Conservation (phyloP, 805 yeast genomes). For the Lipomyces starkeyi region DNA sequence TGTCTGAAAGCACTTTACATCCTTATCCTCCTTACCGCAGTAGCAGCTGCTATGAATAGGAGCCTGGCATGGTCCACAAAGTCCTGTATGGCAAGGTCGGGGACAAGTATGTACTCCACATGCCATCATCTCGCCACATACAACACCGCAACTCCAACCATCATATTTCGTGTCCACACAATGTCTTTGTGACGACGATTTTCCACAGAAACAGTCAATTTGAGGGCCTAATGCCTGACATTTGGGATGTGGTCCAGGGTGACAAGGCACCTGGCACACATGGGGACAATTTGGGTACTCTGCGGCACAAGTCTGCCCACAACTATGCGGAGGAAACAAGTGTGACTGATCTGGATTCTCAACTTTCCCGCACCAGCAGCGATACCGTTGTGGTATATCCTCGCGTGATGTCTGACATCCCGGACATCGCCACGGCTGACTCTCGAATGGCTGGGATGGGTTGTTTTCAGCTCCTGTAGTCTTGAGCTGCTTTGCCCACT, state of each 20-base stretch:
- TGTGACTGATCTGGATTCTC: conserved; percentile 59
- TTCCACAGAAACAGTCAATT: conserved; percentile 77
- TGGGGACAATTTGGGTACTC: conserved; percentile 66
- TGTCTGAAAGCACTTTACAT: conserved; percentile 53
- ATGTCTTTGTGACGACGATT: conserved; percentile 66
- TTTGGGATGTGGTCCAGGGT: conserved; percentile 85
- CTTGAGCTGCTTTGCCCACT: conserved; percentile 84
- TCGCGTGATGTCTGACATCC: conserved; percentile 63
- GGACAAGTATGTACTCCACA: conserved; percentile 74
- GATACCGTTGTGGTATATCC: conserved; percentile 60
- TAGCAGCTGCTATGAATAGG: conserved; percentile 63
- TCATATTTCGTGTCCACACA: conserved; percentile 72
- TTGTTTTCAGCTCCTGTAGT: conserved; percentile 19
- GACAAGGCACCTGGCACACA: conserved; percentile 76
- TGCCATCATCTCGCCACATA: conserved; percentile 68
- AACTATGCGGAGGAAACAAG: conserved; percentile 75
- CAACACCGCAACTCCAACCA: conserved; percentile 71
- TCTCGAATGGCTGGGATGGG: conserved; percentile 8
- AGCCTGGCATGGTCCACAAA: conserved; percentile 76
- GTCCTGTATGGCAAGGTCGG: conserved; percentile 73
- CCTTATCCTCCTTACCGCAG: conserved; percentile 66
- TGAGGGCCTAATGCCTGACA: conserved; percentile 82
- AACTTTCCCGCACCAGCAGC: conserved; percentile 90
- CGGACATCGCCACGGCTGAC: conserved; percentile 81
- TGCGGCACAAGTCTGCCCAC: conserved; percentile 81